Base-by-base conservation (phyloP, 768 basidiomycete species). In the Mycena vulgaris region DNA sequence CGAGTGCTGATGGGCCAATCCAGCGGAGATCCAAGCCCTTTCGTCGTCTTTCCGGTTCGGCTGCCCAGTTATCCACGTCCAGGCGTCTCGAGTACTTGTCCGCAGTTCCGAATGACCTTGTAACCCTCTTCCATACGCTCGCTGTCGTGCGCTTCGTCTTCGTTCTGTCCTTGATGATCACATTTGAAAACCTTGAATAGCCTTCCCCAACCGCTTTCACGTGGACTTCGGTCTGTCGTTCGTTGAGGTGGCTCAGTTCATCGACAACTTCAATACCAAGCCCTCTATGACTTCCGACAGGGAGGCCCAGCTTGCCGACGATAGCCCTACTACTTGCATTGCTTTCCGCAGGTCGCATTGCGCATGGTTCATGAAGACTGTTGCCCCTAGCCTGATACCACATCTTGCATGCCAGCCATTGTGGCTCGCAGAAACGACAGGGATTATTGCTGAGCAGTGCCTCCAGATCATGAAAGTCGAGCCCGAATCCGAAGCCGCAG, bases 321-420 rank as follows among this genome's bases (percentile, higher is more conserved):
- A 64, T 70, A n/a, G 60, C 65, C 49, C 67, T 65, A 21, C 64
- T 70, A 48, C 56, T 66, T 45, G 67, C 62, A 33, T 71, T 63
- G 52, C 62, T 64, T 52, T 69, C 68, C 16, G 67, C 68, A 21
- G 72, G 72, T 37, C 60, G 66, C 45, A 67, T 16, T n/a, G 61
- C 52, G 30, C 60, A 17, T 21, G 67, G 66, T 56, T 69, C 65
- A 28, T 57, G 68, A 48, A 70, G 58, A 39, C 62, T 56, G 35
- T 53, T 47, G 33, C 66, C 47, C 30, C 31, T 37, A 37, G 72
- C 37, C 28, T 74, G 63, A 56, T 69, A 74, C 72, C 72, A 74
- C 66, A 68, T 59, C 59, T 75, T 73, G 68, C 72, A 75, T 23
- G 72, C 72, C 40, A 75, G 59, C 75, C 75, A 74, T 55, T 70